Evolutionary conservation across 116 monocot species (phyloP), one percentile per base, ranked within the genome.

Genomic region (Dioscorea cayenensis): DNA sequence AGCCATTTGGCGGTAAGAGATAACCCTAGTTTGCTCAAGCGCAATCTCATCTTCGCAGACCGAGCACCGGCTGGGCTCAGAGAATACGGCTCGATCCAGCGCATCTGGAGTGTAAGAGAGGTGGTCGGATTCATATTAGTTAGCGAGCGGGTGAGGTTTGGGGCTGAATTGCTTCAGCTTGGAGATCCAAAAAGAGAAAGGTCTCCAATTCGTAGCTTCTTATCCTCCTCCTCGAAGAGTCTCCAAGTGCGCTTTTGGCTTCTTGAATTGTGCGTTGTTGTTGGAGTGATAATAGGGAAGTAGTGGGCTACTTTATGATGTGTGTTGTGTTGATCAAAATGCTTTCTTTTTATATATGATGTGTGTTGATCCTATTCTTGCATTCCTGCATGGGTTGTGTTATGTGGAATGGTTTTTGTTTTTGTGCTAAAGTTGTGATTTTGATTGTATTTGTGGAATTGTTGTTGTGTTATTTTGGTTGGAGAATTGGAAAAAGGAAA

Each of bases 141-240:
- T 2, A 2, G 38, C 2, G 0, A 3, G 17, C 7, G 37, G 35
- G 66, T 66, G 4, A 35, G 38, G 38, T 38, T n/a, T 14, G 14
- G 69, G 2, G 49, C 27, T 51, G 20, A 16, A 21, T 13, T 51
- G 20, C 16, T 36, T 69, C 21, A 69, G 25, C 49, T 51, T 50
- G 66, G 66, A 66, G 13, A 66, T 66, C 48, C 69, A 50, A 27
- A 69, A 27, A 21, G 69, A 69, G 69, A 69, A 51, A 20, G 38
- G 20, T 66, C 27, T n/a, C 16, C n/a, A 13, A 3, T 16, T n/a
- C 18, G 14, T 35, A 28, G 28, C 32, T 66, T 66, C 25, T 25
- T 25, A 14, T 12, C 27, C 32, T 66, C 29, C 65, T 28, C 2
- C 32, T 25, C 25, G 1, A 27, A 29, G 29, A 27, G 13, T 58